Percentiles rank a stretch among this genome's conserved stretches.
Conservation (phyloP, 805 yeast species). For the Schwanniomyces polymorphus region DNA sequence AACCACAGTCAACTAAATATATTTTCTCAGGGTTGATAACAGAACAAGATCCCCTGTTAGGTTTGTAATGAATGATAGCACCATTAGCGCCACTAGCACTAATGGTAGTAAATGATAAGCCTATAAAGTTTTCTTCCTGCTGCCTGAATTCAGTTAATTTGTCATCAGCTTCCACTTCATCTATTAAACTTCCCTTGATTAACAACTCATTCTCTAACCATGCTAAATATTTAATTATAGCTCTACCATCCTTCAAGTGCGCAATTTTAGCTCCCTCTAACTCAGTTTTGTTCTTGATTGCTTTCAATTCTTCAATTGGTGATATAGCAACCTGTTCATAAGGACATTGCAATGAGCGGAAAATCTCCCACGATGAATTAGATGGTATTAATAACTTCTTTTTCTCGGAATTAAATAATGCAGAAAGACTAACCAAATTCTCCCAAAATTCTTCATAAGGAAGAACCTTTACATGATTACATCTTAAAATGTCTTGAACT, state of each 20-base stretch:
- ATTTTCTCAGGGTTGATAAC: constrained; percentile 53
- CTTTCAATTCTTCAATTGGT: constrained; percentile 50
- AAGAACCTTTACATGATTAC: constrained; percentile 28
- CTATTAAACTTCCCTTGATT: constrained; percentile 39
- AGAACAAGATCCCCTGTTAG: constrained; percentile 42
- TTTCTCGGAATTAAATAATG: constrained; percentile 27
- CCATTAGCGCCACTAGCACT: constrained; percentile 77
- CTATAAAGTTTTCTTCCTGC: constrained; percentile 50
- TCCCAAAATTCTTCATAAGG: constrained; percentile 49
- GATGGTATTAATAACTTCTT: constrained; percentile 31
- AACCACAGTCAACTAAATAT: constrained; percentile 59
- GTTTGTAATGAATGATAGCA: constrained; percentile 75
- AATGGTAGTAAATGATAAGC: constrained; percentile 72
- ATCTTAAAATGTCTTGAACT: constrained; percentile 22
- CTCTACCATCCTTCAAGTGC: constrained; percentile 60
- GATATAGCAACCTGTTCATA: constrained; percentile 29
- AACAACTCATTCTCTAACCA: constrained; percentile 60
- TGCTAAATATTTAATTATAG: constrained; percentile 51
- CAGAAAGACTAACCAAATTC: constrained; percentile 39
- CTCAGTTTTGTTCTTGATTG: constrained; percentile 51
- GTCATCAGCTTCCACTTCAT: constrained; percentile 62
- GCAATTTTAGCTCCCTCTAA: constrained; percentile 51
- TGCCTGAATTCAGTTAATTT: constrained; percentile 38
- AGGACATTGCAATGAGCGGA: constrained; percentile 30
- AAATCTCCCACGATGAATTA: constrained; percentile 41